Conservation (phyloP, 2,329 filamentous ascomycete species). For the Paraphoma chrysanthemicola region DNA sequence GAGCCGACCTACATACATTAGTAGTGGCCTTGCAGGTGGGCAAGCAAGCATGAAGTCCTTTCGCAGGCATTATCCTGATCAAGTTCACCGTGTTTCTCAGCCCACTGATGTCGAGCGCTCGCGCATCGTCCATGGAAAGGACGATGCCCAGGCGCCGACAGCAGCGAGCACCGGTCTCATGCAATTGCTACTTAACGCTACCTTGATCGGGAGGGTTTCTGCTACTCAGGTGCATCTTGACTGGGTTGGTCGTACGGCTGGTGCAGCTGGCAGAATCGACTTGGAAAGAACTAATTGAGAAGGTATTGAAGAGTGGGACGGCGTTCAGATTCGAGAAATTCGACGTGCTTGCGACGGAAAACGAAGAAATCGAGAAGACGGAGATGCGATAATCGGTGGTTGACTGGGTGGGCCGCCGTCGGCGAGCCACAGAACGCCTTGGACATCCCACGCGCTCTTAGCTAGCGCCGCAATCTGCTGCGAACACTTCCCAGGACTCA, state of each 20-base stretch:
- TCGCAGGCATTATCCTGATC: conserved; percentile 62
- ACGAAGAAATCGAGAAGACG: no score
- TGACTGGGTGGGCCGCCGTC: no score
- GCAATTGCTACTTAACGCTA: conserved; percentile 41
- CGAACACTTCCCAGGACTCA: no score
- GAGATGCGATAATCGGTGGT: no score
- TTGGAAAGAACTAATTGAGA: background rate
- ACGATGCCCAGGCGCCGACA: background rate
- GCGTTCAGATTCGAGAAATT: no score
- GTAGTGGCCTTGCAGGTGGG: conserved; percentile 25
- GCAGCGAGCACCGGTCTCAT: conserved; percentile 49
- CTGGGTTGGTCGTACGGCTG: conserved; percentile 34
- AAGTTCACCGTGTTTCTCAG: conserved; percentile 65
- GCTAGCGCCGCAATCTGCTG: no score
- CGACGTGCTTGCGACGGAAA: no score
- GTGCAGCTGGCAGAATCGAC: background rate
- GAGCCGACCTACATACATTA: conserved; percentile 43
- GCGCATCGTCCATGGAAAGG: no score
- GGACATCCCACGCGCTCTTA: no score
- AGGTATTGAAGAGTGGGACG: background rate
- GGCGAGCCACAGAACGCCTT: no score
- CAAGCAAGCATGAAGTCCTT: conserved; percentile 59
- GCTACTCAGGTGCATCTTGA: conserved; percentile 42
- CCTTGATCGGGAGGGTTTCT: conserved; percentile 45
- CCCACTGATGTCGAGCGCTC: conserved; percentile 28